Evolutionary conservation across 2,329 filamentous ascomycete genomes (phyloP), one percentile per base, ranked within the genome.

Genomic region (Paramyrothecium sp.): DNA sequence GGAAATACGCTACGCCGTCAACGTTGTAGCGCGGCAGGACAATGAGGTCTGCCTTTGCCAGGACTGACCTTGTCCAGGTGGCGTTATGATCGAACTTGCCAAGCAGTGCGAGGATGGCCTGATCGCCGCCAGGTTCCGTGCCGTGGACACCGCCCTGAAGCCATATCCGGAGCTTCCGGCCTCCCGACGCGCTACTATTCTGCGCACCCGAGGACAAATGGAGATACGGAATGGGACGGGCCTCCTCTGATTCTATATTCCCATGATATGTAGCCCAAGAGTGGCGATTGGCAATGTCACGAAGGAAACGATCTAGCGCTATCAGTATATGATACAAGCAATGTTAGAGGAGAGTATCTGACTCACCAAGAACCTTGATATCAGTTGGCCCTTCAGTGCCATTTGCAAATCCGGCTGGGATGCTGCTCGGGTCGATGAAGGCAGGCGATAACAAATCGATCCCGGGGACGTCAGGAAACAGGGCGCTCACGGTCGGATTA

Each of bases 1-100:
- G 70, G 56, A 72, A 72, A 56, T 72, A 72, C 19, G 62, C 67
- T 2, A 71, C 66, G 1, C 70, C 70, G n/a, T 72, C 70, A 0
- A 69, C 67, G 23, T 72, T 72, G 21, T 72, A 72, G 0, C 70
- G 63, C 0, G 69, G 70, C 5, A 72, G 41, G 12, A 72, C 49
- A 10, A 72, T 53, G 1, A 72, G 63, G 7, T 72, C 70, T 0
- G 68, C 56, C 2, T 68, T 63, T 16, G 65, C 58, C 1, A 72
- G 66, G 0, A 72, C 46, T 3, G 61, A 64, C 0, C 58, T 30
- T 0, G 70, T 68, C 70, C 70, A 72, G 11, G 64, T 61, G 0
- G 63, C 52, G 2, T 72, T 60, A 23, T 60, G 63, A 19, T 71
- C 63, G 10, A 72, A 65, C 7, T 69, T 68, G 2, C 69, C 70